Base-by-base conservation (phyloP, 78 protist species). In the Thecamonas trahens region DNA sequence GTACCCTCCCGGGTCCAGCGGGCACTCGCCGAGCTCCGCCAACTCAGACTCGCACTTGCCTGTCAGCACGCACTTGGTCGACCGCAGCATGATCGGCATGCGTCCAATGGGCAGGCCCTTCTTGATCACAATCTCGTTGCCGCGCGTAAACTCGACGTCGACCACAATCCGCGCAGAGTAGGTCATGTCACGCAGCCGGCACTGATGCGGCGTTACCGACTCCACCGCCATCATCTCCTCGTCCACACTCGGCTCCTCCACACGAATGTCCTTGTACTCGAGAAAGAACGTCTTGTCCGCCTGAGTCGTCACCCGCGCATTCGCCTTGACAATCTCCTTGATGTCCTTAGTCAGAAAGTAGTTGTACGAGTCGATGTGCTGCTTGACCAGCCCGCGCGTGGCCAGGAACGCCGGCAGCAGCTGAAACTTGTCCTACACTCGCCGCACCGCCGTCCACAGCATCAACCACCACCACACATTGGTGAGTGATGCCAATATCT, bases 51-150 rank as follows among this genome's bases (percentile, higher is more conserved):
- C 75, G 1, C 71, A 31, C 60, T 87, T 81, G 29, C 72, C 76
- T 8, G 76, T 8, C 34, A 94, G 80, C 0, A 77, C 76, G 70
- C 99, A 98, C 58, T 79, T 58, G 1, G 72, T 49, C 35, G 89
- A 76, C 18, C 99, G 80, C 49, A 98, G 82, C 99, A 98, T 97
- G 37, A 97, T 88, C 1, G 99, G 99, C 67, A 98, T 81, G 22
- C 91, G 67, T 0, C 99, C 99, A 57, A 97, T 91, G 13, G n/a
- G 0, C 28, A 92, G 83, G 61, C 79, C 82, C 3, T 55, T 37
- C 34, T 32, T 1, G 69, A 38, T 29, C 13, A n/a, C 44, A 3
- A 72, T 22, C 34, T 60, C 11, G 26, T 45, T 62, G n/a, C 87
- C 89, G 45, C 89, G 70, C 35, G 85, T 82, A 79, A 93, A 97